phyloP scores from a whole-genome alignment of 2,329 filamentous ascomycete genomes.

The Bipolaris oryzae region DNA sequence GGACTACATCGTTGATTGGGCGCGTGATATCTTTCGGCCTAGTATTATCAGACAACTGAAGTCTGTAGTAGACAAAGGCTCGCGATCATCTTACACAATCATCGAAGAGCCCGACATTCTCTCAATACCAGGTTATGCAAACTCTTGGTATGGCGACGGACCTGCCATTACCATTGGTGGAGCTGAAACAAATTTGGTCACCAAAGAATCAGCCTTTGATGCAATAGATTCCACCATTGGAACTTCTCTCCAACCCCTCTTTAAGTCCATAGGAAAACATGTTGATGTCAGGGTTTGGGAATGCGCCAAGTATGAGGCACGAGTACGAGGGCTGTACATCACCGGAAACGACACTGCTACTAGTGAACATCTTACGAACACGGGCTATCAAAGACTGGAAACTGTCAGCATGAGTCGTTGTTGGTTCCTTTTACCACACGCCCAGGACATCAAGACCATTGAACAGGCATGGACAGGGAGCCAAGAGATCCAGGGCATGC shows the following conservation, averaged over 20 bases:
- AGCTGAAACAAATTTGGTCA: background rate
- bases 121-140: background rate
- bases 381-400: background rate
- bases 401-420: background rate
- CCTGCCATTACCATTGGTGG: background rate
- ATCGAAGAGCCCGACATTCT: background rate
- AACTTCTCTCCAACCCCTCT: background rate
- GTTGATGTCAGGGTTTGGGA: conserved; percentile 1
- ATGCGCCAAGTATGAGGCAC: conserved; percentile 1
- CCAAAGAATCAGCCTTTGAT: background rate
- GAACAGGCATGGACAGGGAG: conserved; percentile 2
- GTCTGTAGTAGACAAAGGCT: conserved; percentile 3
- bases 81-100: conserved; percentile 2
- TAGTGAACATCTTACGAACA: background rate
- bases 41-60: conserved; percentile 26
- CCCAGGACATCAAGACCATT: background rate
- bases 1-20: conserved; percentile 33
- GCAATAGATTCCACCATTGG: background rate
- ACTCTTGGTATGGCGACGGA: background rate
- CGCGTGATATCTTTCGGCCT: conserved; percentile 23
- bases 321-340: conserved; percentile 7
- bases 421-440: background rate
- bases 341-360: background rate
- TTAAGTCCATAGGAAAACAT: background rate
- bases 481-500: background rate